Evolutionary conservation across 2,329 filamentous ascomycete genomes (phyloP).

Genomic region (Trichoderma sp.): DNA sequence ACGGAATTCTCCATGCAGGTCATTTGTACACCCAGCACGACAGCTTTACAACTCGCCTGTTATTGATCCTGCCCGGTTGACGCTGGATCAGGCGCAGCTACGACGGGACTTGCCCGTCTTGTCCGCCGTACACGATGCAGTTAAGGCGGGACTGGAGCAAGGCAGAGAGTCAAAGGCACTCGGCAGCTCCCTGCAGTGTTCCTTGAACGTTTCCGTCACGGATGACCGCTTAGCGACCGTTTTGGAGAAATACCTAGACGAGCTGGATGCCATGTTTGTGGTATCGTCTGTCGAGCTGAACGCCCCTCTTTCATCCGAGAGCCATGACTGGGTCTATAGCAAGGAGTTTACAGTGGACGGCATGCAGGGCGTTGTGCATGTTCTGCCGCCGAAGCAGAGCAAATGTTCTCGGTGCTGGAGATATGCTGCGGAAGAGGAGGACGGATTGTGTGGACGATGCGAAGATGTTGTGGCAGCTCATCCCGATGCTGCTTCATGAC

Average conservation of each 20-base stretch:
- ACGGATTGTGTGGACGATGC: constrained; percentile 73
- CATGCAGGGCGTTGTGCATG: constrained; percentile 44
- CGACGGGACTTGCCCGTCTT: constrained; percentile 51
- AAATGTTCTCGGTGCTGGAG: constrained; percentile 94
- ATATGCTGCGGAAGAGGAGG: constrained; percentile 69
- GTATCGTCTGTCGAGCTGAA: constrained; percentile 65
- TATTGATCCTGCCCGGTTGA: constrained; percentile 45
- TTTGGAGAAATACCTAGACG: constrained; percentile 48
- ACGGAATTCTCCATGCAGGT: constrained; percentile 33
- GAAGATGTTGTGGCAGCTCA: constrained; percentile 53
- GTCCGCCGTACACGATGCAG: constrained; percentile 61
- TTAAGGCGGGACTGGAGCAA: constrained; percentile 75
- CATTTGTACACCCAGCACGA: constrained; percentile 46
- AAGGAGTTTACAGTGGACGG: constrained; percentile 49
- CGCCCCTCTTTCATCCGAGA: constrained; percentile 34
- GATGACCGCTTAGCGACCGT: constrained; percentile 40
- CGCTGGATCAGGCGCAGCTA: constrained; percentile 43
- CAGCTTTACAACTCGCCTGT: constrained; percentile 52
- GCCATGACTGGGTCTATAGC: constrained; percentile 46
- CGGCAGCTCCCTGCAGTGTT: constrained; percentile 79
- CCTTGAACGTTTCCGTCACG: constrained; percentile 60
- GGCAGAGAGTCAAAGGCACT: constrained; percentile 72
- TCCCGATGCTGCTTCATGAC: not conserved
- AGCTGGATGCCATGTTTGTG: constrained; percentile 68
- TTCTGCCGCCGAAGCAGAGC: constrained; percentile 52